Evolutionary conservation across 2,329 filamentous ascomycete species (phyloP).

Genomic region (Coniochaeta pulveracea): DNA sequence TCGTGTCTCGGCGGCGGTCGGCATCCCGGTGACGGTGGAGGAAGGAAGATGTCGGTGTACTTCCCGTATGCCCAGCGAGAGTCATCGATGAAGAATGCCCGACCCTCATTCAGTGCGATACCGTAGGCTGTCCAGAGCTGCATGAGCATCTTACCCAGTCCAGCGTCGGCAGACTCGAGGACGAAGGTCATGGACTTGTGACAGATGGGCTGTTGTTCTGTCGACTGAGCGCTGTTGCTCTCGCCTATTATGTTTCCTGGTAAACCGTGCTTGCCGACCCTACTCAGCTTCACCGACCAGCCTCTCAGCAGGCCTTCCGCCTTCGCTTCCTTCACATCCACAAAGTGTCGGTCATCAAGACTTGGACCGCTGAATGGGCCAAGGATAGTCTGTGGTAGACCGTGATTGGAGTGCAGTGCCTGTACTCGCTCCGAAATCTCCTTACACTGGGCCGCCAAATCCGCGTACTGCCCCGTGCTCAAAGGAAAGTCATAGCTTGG

Average conservation of each 20-base stretch:
- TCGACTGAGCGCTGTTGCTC: slow-evolving; percentile 22
- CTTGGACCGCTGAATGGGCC: slow-evolving; percentile 36
- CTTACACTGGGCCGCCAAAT: slow-evolving; percentile 57
- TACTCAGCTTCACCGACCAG: slow-evolving; percentile 24
- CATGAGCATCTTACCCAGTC: slow-evolving; percentile 67
- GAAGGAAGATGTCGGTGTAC: slow-evolving; percentile 61
- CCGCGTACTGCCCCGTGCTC: slow-evolving; percentile 50
- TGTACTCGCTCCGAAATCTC: slow-evolving; percentile 50
- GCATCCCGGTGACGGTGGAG: slow-evolving; percentile 55
- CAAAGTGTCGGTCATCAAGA: slow-evolving; percentile 53
- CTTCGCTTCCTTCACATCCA: slow-evolving; percentile 67
- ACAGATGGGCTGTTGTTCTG: slow-evolving; percentile 47
- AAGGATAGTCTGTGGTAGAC: slow-evolving; percentile 24
- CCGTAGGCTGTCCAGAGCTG: slow-evolving; percentile 78
- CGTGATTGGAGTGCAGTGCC: slow-evolving; percentile 31
- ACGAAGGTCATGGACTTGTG: slow-evolving; percentile 65
- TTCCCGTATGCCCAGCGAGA: slow-evolving; percentile 71
- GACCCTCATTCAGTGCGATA: slow-evolving; percentile 59
- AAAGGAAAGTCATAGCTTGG: slow-evolving; percentile 55
- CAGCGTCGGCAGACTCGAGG: slow-evolving; percentile 63
- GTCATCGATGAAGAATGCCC: slow-evolving; percentile 78
- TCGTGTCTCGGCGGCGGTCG: slow-evolving; percentile 61
- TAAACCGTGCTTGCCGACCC: slow-evolving; percentile 14
- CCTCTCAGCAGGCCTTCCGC: slow-evolving; percentile 47
- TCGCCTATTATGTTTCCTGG: slow-evolving; percentile 33